Conservation (phyloP, 805 yeast genomes). For the Starmerella geochares region DNA sequence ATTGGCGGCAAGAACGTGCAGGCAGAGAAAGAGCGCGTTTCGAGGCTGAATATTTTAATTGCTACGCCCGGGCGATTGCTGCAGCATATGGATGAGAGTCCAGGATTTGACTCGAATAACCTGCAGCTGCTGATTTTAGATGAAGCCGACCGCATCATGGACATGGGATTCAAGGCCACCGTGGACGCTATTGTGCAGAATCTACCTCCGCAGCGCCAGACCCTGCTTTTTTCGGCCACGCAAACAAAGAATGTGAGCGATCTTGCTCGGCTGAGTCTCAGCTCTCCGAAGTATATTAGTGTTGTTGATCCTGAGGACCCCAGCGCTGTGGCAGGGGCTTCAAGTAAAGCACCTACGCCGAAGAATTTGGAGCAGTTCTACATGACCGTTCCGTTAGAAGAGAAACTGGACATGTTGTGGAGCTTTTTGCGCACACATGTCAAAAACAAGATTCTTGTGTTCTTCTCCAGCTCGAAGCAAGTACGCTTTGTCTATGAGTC, state of each 20-base stretch:
- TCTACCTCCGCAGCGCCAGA: constrained; percentile 72
- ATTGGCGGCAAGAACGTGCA: constrained; percentile 88
- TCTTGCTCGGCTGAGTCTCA: constrained; percentile 66
- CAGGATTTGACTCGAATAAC: constrained; percentile 63
- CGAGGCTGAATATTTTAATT: constrained; percentile 67
- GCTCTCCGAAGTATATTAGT: constrained; percentile 51
- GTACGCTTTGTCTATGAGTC: constrained; percentile 84
- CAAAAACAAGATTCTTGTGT: constrained; percentile 69
- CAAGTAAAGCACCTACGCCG: constrained; percentile 50
- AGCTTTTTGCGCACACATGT: constrained; percentile 76
- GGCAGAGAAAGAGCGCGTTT: constrained; percentile 69
- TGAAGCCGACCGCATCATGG: constrained; percentile 87
- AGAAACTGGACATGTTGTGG: constrained; percentile 77
- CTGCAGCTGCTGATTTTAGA: constrained; percentile 72
- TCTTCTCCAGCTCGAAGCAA: constrained; percentile 78
- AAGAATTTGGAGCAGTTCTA: constrained; percentile 76
- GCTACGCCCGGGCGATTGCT: constrained; percentile 88
- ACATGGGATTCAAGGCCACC: constrained; percentile 83
- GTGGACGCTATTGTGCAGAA: constrained; percentile 70
- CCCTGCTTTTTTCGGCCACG: constrained; percentile 78
- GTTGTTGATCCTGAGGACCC: constrained; percentile 32
- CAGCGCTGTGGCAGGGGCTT: constrained; percentile 5
- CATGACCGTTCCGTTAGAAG: constrained; percentile 57
- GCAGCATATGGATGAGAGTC: constrained; percentile 85
- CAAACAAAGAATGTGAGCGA: constrained; percentile 75